phyloP scores from a whole-genome alignment of 805 yeast species.

The Myxozyma nipponensis region DNA sequence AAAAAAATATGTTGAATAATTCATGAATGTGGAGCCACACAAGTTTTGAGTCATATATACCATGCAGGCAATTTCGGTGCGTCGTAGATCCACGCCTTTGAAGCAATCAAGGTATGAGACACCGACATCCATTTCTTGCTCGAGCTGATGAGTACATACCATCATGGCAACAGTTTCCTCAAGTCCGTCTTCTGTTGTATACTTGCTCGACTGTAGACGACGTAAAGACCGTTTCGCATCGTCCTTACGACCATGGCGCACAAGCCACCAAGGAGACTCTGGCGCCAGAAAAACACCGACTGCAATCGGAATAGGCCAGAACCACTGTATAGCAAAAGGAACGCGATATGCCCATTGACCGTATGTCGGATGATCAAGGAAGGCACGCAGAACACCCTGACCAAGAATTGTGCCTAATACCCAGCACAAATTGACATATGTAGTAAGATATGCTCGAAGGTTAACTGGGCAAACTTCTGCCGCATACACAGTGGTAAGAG shows the following conservation, averaged over 20 bases:
- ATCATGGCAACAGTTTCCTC: slow-evolving; percentile 13
- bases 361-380: no score
- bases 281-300: slow-evolving; percentile 45
- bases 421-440: slow-evolving; percentile 52
- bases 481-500: slow-evolving; percentile 53
- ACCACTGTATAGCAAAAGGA: slow-evolving; percentile 60
- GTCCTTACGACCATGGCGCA: slow-evolving; percentile 1
- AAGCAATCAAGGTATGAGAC: slow-evolving; percentile 17
- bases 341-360: no score
- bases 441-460: slow-evolving; percentile 48
- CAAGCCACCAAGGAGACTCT: slow-evolving; percentile 26
- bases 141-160: slow-evolving; percentile 7
- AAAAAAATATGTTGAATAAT: slow-evolving; percentile 47
- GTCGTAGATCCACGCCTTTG: slow-evolving; percentile 21
- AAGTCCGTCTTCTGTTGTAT: not conserved
- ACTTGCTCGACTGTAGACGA: not conserved
- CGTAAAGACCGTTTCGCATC: slow-evolving; percentile 7
- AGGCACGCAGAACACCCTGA: slow-evolving; percentile 48
- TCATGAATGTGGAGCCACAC: slow-evolving; percentile 38
- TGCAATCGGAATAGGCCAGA: slow-evolving; percentile 51
- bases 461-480: slow-evolving; percentile 54
- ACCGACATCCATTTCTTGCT: slow-evolving; percentile 7
- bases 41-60: slow-evolving; percentile 37
- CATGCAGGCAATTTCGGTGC: slow-evolving; percentile 36
- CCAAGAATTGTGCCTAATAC: slow-evolving; percentile 55